These are phyloP conservation scores for Elsinoe batatas DNA, from an alignment of 2,329 filamentous ascomycete species.

Conservation along the genomic window DNA sequence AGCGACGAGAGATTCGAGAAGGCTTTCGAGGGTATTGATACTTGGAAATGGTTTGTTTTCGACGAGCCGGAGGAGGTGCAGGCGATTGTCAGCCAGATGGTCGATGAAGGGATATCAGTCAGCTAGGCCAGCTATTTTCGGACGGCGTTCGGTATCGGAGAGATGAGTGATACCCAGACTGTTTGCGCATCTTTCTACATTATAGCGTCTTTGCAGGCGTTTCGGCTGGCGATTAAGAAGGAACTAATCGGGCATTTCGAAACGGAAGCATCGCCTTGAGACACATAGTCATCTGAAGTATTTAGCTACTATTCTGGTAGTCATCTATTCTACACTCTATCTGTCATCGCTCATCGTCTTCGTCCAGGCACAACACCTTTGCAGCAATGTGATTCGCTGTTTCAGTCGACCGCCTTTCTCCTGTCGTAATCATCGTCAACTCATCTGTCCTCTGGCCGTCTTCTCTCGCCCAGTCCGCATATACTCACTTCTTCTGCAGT, in stretches of 20 bases:
- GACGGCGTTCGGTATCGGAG: not conserved
- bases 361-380: not conserved
- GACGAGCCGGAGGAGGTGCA: slow-evolving; percentile 58
- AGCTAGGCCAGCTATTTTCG: not conserved
- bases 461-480: not conserved
- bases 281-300: not conserved
- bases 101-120: slow-evolving; percentile 23
- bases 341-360: slow-evolving; percentile 1
- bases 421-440: slow-evolving; percentile 8
- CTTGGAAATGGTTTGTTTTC: slow-evolving; percentile 69
- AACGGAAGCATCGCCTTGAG: not conserved
- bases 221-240: not conserved
- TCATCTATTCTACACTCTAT: slow-evolving; percentile 7
- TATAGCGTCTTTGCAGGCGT: not conserved
- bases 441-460: not conserved
- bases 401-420: slow-evolving; percentile 3
- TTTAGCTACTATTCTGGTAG: not conserved
- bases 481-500: slow-evolving; percentile 56
- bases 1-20: slow-evolving; percentile 63
- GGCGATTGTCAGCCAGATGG: slow-evolving; percentile 23
- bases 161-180: not conserved
- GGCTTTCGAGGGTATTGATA: slow-evolving; percentile 68
- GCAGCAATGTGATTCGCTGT: not conserved
- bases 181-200: not conserved
- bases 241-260: not conserved